Percentiles rank a stretch among this genome's conserved stretches.
Evolutionary conservation across 176 grass and related monocot species (phyloP).

Genomic region (Oryza glumipatula): DNA sequence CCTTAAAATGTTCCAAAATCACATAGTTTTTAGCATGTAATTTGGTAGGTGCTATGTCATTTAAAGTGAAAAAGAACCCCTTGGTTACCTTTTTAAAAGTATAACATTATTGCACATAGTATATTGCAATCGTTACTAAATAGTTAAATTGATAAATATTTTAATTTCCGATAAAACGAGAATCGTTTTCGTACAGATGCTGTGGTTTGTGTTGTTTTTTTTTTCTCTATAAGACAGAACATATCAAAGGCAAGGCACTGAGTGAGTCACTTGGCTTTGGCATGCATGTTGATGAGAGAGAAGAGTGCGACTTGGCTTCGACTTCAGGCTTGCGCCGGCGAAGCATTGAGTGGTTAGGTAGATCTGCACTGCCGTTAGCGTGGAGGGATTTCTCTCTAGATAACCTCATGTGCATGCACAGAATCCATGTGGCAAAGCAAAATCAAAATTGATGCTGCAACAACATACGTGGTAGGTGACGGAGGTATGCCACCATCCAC

Average conservation of each 20-base stretch:
- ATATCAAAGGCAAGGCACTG: not conserved
- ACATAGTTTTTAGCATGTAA: no score
- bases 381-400: not conserved
- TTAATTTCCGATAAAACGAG: no score
- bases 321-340: not conserved
- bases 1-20: no score
- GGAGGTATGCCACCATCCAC: not conserved
- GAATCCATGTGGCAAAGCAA: not conserved
- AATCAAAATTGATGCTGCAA: not conserved
- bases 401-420: not conserved
- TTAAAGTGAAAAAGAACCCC: no score
- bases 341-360: not conserved
- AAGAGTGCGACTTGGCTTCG: conserved; percentile 18
- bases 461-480: not conserved
- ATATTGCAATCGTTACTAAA: no score
- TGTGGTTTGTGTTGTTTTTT: no score
- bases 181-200: no score
- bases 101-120: no score
- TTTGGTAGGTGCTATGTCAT: no score
- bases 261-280: not conserved
- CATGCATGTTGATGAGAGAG: no score
- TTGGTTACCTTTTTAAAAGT: no score
- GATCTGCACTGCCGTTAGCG: conserved; percentile 21
- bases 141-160: no score
- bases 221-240: not conserved